Evolutionary conservation across 2,329 filamentous ascomycete species (phyloP), one percentile per base, ranked within the genome.

Genomic region (Bipolaris victoriae): DNA sequence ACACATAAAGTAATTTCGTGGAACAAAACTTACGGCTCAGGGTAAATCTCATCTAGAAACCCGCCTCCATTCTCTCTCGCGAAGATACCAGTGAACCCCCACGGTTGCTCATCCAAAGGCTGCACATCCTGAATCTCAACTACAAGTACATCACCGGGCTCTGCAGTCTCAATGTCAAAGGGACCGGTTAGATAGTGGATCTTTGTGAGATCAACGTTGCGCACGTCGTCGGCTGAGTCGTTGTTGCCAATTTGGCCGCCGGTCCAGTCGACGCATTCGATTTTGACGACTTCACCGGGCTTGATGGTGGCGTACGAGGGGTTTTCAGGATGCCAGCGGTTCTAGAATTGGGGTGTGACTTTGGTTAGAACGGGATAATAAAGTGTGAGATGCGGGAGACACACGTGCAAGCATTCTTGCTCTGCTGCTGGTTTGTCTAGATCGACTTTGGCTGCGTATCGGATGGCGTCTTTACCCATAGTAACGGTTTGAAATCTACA

Each of bases 41-140:
- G 92, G 67, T 96, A 97, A 26, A 92, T 83, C 72, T 96, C 91
- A 63, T 97, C 91, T 11, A 97, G 77, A 65, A 97, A 97, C 0
- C 93, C 92, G 7, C 93, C 93, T 5, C 93, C 93, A 67, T 97
- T 97, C 15, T 87, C 79, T 63, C 86, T 88, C 52, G 88, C 83
- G 69, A 97, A 97, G 5, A 95, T 78, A 7, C 92, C 92, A 0
- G 90, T 94, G 75, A 96, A 96, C 0, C 93, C 93, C 93, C 93
- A 97, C 0, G 92, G 92, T 55, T 89, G 86, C 29, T 95, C 87
- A 61, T 94, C 83, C 63, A 96, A 87, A 0, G 93, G 93, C 78
- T 97, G 92, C 0, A 97, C 91, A 69, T 97, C 93, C 76, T 94
- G 92, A 63, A 97, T 97, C 74, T 97, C 92, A 7, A 97, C 90